These are phyloP conservation scores for Chlamydomonas incerta DNA, from an alignment of 139 green algal genomes.

Conservation along the genomic window DNA sequence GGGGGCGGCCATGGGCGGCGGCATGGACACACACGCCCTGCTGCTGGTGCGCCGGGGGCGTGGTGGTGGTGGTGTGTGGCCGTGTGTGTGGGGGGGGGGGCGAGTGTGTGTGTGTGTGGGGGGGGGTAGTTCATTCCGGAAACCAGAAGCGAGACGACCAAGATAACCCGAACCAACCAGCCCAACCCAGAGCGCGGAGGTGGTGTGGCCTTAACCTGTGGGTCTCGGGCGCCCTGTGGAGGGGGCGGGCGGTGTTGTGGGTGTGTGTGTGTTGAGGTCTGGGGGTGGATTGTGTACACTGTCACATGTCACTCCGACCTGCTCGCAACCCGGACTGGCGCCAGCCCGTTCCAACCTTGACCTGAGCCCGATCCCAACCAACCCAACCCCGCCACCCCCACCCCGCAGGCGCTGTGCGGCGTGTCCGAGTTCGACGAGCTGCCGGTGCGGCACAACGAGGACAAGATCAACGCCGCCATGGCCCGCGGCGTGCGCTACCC, in stretches of 20 bases:
- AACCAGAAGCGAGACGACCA: too few relatives aligned
- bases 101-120: background rate
- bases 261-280: too few relatives aligned
- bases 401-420: conserved; percentile 75
- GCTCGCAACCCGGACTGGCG: too few relatives aligned
- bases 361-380: background rate
- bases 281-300: too few relatives aligned
- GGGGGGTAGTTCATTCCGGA: too few relatives aligned
- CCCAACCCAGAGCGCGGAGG: too few relatives aligned
- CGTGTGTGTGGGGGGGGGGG: background rate
- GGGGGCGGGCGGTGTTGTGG: too few relatives aligned
- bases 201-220: too few relatives aligned
- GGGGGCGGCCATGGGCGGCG: conserved; percentile 59
- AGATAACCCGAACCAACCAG: too few relatives aligned
- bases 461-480: conserved; percentile 88
- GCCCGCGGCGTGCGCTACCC: conserved; percentile 25
- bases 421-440: conserved; percentile 95
- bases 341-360: too few relatives aligned
- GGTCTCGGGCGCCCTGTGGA: too few relatives aligned
- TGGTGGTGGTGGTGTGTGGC: background rate
- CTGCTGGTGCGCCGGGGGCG: conserved; percentile 45
- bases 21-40: conserved; percentile 72
- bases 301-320: too few relatives aligned
- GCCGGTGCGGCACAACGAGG: conserved; percentile 98
- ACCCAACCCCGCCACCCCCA: background rate